These are phyloP conservation scores for Wickerhamiella alocasiicola DNA, from an alignment of 805 yeast genomes.

Conservation along the genomic window DNA sequence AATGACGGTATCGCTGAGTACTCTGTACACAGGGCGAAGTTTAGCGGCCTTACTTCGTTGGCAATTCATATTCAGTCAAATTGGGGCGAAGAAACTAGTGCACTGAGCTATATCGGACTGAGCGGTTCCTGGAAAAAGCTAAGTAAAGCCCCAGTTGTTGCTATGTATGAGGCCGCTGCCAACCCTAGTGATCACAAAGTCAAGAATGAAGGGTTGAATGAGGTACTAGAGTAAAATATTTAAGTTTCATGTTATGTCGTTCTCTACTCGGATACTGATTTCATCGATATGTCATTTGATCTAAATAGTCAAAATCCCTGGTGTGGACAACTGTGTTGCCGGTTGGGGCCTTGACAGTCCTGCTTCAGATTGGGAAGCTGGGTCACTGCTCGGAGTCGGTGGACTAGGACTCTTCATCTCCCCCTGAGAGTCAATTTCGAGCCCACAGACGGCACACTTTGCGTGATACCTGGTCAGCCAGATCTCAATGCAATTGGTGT, in stretches of 20 bases:
- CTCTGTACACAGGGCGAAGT: constrained; percentile 58
- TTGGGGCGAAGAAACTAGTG: constrained; percentile 46
- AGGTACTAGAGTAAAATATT: not conserved
- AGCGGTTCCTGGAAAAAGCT: constrained; percentile 46
- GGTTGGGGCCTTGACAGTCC: too few relatives aligned
- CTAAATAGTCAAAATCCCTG: too few relatives aligned
- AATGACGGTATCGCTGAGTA: constrained; percentile 60
- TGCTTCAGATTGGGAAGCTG: too few relatives aligned
- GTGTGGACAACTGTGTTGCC: too few relatives aligned
- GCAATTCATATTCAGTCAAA: constrained; percentile 58
- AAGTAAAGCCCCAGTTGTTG: constrained; percentile 54
- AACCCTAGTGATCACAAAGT: constrained; percentile 73
- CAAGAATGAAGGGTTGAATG: not conserved
- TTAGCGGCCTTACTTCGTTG: constrained; percentile 56
- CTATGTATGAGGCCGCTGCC: constrained; percentile 82
- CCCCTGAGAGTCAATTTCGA: constrained; percentile 35
- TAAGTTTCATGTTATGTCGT: not conserved
- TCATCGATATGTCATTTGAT: too few relatives aligned
- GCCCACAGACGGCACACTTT: constrained; percentile 77
- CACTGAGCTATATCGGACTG: constrained; percentile 58
- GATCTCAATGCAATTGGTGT: constrained; percentile 64
- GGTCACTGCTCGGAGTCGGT: not conserved
- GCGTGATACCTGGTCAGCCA: constrained; percentile 68
- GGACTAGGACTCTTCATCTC: not conserved
- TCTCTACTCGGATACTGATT: not conserved